Evolutionary conservation across 768 basidiomycete genomes (phyloP), one percentile per base, ranked within the genome.

Genomic region (Trametes meyenii): DNA sequence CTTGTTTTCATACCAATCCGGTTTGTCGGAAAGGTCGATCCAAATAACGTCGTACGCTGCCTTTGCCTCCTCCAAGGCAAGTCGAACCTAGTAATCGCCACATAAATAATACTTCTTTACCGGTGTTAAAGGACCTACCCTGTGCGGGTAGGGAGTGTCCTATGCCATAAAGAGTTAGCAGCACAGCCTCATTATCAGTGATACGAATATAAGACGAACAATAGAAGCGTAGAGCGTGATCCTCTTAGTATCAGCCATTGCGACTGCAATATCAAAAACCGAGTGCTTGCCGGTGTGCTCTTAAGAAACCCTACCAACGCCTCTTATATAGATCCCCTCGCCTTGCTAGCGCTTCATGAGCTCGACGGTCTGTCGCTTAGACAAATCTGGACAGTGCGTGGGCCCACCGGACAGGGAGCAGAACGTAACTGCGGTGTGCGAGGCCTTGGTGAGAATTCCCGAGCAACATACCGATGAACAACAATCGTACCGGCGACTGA

Each of bases 11-110:
- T 86, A 88, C 87, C 87, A 88, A 48, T 81, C 83, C 0, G 86
- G 86, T 72, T 89, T 90, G 75, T 85, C 84, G 64, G 60, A 45
- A 13, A 90, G 71, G 67, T 88, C 84, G 46, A 90, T 81, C 66
- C 86, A 81, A 58, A 76, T 85, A 13, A 77, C 72, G 24, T 77
- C 82, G 69, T 76, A 84, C 1, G 77, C 64, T 2, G 81, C 76
- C 1, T 78, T 75, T 1, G 81, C 79, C 65, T 89, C 87, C 17
- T 78, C 76, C 24, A 90, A 78, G 2, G 86, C 85, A 16, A 89
- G 75, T 58, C 86, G 81, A 19, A 79, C 79, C 82, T 87, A 62
- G 21, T n/a, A n/a, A n/a, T 8, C 11, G 19, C 45, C 2, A 21
- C 10, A 46, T 46, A 1, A 21, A 8, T 24, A 11, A 6, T 10